These are phyloP conservation scores for Saccharomyces mikatae DNA, from an alignment of 805 yeast genomes.

Conservation along the genomic window DNA sequence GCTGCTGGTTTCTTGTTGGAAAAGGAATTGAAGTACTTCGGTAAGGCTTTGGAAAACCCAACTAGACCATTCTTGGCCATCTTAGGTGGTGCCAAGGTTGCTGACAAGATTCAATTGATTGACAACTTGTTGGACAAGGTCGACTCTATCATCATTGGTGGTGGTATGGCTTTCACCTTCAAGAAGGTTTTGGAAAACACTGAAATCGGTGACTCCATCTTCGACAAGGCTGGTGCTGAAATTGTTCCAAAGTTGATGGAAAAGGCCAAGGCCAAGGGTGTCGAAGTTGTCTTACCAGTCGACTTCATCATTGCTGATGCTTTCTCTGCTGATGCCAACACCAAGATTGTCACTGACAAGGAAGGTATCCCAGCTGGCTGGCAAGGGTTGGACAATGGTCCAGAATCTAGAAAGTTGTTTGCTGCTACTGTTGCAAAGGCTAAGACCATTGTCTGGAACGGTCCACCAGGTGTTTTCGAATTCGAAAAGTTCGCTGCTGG, in stretches of 20 bases:
- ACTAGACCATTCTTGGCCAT: slow-evolving; percentile 97
- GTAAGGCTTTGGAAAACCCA: slow-evolving; percentile 98
- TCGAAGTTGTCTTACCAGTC: slow-evolving; percentile 86
- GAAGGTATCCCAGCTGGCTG: slow-evolving; percentile 92
- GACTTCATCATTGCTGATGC: slow-evolving; percentile 95
- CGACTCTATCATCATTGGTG: slow-evolving; percentile 89
- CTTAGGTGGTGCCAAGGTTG: slow-evolving; percentile 98
- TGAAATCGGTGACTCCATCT: slow-evolving; percentile 86
- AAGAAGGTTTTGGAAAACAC: slow-evolving; percentile 83
- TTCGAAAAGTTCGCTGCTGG: slow-evolving; percentile 87
- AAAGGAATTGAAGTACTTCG: slow-evolving; percentile 94
- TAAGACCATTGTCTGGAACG: slow-evolving; percentile 98
- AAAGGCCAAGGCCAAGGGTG: slow-evolving; percentile 94
- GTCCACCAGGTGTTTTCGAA: slow-evolving; percentile 99
- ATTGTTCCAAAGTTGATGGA: slow-evolving; percentile 85
- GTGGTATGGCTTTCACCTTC: slow-evolving; percentile 99
- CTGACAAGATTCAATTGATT: slow-evolving; percentile 96
- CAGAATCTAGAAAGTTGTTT: slow-evolving; percentile 74
- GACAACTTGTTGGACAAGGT: slow-evolving; percentile 96
- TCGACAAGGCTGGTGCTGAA: slow-evolving; percentile 91
- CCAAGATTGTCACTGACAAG: slow-evolving; percentile 75
- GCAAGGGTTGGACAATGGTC: slow-evolving; percentile 96
- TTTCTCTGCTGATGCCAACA: slow-evolving; percentile 85
- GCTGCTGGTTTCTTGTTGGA: slow-evolving; percentile 98
- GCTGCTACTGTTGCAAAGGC: slow-evolving; percentile 80